A percentile compares a stretch with the other conserved stretches of the same genome.
phyloP scores from a whole-genome alignment of 2,329 filamentous ascomycete species.

The Lasiodiplodia gonubiensis region DNA sequence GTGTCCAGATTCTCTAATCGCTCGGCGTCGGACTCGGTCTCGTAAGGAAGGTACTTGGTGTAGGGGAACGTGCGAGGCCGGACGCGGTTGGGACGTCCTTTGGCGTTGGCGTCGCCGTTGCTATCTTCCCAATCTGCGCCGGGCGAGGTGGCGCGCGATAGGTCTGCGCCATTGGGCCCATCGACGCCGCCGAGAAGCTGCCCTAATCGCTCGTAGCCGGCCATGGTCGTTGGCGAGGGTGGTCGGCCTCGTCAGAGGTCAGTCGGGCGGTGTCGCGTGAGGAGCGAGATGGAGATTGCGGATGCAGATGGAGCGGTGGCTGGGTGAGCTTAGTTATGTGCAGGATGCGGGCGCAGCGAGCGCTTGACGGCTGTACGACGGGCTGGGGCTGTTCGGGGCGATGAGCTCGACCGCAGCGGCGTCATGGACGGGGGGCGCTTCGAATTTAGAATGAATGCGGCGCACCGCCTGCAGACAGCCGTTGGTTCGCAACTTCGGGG shows the following conservation, averaged over 20 bases:
- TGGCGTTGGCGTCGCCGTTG: slow-evolving; percentile 55
- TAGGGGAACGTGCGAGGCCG: slow-evolving; percentile 90
- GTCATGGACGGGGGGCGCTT: slow-evolving; percentile 5
- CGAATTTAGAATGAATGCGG: slow-evolving; percentile 14
- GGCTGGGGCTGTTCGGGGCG: slow-evolving; percentile 17
- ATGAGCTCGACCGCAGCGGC: slow-evolving; percentile 24
- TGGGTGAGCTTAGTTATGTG: slow-evolving; percentile 8
- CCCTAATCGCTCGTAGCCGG: slow-evolving; percentile 48
- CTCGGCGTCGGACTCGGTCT: slow-evolving; percentile 78
- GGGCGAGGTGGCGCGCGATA: slow-evolving; percentile 86
- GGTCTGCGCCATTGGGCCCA: slow-evolving; percentile 60
- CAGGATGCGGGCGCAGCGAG: slow-evolving; percentile 12
- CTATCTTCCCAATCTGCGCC: slow-evolving; percentile 65
- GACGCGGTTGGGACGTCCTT: slow-evolving; percentile 69
- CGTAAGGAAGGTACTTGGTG: slow-evolving; percentile 86
- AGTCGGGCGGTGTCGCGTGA: slow-evolving; percentile 23
- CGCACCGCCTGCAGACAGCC: slow-evolving; percentile 8
- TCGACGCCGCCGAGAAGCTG: slow-evolving; percentile 48
- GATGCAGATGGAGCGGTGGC: slow-evolving; percentile 7
- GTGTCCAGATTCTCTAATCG: slow-evolving; percentile 80
- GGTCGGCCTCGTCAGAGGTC: slow-evolving; percentile 14
- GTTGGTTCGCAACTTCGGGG: not conserved
- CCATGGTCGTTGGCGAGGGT: slow-evolving; percentile 37
- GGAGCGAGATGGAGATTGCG: not conserved
- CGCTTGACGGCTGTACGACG: slow-evolving; percentile 22